phyloP scores from a whole-genome alignment of 345 rosid species.

The Brassica carinata region DNA sequence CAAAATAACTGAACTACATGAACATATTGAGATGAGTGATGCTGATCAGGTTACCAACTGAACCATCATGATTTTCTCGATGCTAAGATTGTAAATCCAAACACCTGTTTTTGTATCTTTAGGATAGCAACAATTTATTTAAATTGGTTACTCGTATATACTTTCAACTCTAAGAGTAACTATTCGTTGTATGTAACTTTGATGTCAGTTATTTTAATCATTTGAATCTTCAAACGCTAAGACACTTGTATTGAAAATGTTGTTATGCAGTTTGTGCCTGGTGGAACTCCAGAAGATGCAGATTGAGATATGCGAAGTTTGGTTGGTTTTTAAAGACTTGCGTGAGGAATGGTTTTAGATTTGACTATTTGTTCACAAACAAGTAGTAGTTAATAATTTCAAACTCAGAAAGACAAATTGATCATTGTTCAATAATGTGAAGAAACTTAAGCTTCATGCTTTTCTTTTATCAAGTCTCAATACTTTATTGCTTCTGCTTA shows the following conservation, averaged over 20 bases:
- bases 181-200: too few relatives aligned
- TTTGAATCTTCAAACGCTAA: background rate
- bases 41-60: too few relatives aligned
- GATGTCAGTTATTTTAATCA: background rate
- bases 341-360: conserved; percentile 7
- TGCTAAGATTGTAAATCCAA: too few relatives aligned
- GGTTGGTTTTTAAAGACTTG: background rate
- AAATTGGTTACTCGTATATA: too few relatives aligned
- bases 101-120: too few relatives aligned
- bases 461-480: background rate
- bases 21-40: too few relatives aligned
- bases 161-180: too few relatives aligned
- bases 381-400: background rate
- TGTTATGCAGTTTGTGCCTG: conserved; percentile 82
- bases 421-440: background rate
- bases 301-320: conserved; percentile 30
- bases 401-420: background rate
- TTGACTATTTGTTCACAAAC: conserved; percentile 6
- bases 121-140: too few relatives aligned
- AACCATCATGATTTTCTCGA: too few relatives aligned
- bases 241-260: conserved; percentile 6
- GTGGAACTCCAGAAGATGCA: conserved; percentile 73
- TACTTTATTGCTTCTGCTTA: conserved; percentile 10
- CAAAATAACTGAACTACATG: too few relatives aligned
- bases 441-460: background rate